Percentiles rank a stretch among this genome's conserved stretches.
phyloP scores from a whole-genome alignment of 2,329 filamentous ascomycete species.

The Diaporthe helianthi region DNA sequence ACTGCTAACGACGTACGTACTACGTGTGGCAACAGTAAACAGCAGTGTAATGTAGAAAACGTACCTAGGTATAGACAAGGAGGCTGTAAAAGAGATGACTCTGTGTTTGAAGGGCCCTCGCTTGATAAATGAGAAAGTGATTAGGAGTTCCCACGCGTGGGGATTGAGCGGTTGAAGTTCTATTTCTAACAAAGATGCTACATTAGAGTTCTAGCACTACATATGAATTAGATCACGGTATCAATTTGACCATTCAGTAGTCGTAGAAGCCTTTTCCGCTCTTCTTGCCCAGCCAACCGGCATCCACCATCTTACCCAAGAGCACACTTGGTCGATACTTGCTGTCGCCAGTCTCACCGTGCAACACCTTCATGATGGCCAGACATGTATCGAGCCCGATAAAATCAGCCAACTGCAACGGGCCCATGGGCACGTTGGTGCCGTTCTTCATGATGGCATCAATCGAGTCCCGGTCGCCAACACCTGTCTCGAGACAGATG shows the following conservation, averaged over 20 bases:
- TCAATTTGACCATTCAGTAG: conserved; percentile 58
- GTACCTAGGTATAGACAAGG: neutral
- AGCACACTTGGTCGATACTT: conserved; percentile 93
- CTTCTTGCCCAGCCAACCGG: conserved; percentile 98
- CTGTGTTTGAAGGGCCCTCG: neutral
- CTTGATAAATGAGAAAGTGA: neutral
- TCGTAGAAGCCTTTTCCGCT: conserved; percentile 95
- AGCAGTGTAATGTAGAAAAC: too few species aligned
- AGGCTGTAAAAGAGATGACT: too few species aligned
- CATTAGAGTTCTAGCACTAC: neutral
- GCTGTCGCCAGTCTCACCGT: conserved; percentile 89
- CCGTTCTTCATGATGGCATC: conserved; percentile 99
- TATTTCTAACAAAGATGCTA: neutral
- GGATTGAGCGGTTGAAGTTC: too few species aligned
- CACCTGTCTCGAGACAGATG: conserved; percentile 92
- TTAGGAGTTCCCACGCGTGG: too few species aligned
- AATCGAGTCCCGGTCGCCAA: conserved; percentile 89
- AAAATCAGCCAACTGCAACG: conserved; percentile 91
- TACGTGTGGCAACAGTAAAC: neutral
- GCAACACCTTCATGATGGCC: conserved; percentile 94
- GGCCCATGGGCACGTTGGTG: conserved; percentile 98
- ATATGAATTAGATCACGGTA: neutral
- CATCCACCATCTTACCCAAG: conserved; percentile 94
- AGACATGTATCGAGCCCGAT: conserved; percentile 96
- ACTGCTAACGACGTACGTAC: neutral